Evolutionary conservation across 257 asterid genomes (phyloP).

Genomic region (Ophiorrhiza pumila): DNA sequence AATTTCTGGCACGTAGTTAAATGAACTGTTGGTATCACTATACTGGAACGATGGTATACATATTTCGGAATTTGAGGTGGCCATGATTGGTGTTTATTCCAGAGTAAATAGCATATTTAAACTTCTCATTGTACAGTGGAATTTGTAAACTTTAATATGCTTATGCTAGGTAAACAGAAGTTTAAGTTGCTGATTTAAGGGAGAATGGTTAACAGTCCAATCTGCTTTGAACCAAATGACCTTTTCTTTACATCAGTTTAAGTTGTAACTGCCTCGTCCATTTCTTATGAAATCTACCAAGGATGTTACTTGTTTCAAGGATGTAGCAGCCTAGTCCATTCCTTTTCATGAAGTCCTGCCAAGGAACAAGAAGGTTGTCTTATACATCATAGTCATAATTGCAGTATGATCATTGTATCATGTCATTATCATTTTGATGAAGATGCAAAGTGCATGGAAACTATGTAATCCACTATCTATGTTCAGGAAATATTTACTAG

Average conservation of each 20-base stretch:
- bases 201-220: neutral
- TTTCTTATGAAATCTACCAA: conserved; percentile 41
- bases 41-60: neutral
- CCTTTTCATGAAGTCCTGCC: conserved; percentile 55
- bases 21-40: conserved; percentile 8
- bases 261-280: conserved; percentile 70
- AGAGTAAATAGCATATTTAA: neutral
- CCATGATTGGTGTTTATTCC: neutral
- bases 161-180: conserved; percentile 1
- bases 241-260: conserved; percentile 41
- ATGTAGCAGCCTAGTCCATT: conserved; percentile 47
- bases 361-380: conserved; percentile 11
- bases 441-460: neutral
- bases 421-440: neutral
- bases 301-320: conserved; percentile 42
- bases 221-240: neutral
- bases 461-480: neutral
- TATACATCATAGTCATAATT: neutral
- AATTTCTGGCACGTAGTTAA: conserved; percentile 23
- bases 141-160: neutral
- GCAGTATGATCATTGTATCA: neutral
- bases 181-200: neutral
- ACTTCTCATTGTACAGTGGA: neutral
- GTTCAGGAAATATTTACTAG: neutral
- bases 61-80: neutral